Conservation (phyloP, 2,329 filamentous ascomycete genomes). For the Aspergillus sp. region DNA sequence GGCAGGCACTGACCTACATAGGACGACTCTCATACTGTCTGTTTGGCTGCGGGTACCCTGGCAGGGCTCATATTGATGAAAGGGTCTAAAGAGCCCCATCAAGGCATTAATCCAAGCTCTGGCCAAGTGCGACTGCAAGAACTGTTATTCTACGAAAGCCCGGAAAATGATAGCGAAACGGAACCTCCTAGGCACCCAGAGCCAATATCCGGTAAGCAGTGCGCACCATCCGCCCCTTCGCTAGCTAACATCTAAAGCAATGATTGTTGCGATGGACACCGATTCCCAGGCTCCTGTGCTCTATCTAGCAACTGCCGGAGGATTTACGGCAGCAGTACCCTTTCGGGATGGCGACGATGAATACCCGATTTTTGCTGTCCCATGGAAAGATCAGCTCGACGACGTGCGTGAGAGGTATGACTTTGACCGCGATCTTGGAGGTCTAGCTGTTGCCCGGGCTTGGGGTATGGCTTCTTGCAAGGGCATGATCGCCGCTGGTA, state of each 20-base stretch:
- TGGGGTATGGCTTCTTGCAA: constrained; percentile 58
- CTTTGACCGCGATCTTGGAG: constrained; percentile 52
- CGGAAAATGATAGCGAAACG: constrained; percentile 9
- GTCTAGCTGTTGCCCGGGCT: constrained; percentile 51
- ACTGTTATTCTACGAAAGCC: constrained; percentile 25
- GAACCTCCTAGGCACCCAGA: constrained; percentile 30
- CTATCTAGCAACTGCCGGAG: constrained; percentile 35
- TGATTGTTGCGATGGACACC: constrained; percentile 23
- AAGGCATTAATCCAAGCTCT: not conserved
- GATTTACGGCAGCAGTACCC: constrained; percentile 23
- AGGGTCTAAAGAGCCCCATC: constrained; percentile 23
- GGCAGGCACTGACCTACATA: constrained; percentile 12
- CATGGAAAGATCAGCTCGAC: constrained; percentile 36
- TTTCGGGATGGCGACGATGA: constrained; percentile 16
- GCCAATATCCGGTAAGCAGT: constrained; percentile 36
- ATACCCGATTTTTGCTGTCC: constrained; percentile 13
- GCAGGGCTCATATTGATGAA: constrained; percentile 29
- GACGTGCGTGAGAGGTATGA: constrained; percentile 49
- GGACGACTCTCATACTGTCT: constrained; percentile 24
- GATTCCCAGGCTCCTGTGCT: constrained; percentile 22
- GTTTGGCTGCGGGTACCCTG: constrained; percentile 27
- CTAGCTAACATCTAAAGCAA: constrained; percentile 29
- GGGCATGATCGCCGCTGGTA: constrained; percentile 52
- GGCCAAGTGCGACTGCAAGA: constrained; percentile 16
- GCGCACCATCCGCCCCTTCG: too few relatives aligned